Conservation (phyloP, 2,329 filamentous ascomycete species). For the Pezicula radicicola region DNA sequence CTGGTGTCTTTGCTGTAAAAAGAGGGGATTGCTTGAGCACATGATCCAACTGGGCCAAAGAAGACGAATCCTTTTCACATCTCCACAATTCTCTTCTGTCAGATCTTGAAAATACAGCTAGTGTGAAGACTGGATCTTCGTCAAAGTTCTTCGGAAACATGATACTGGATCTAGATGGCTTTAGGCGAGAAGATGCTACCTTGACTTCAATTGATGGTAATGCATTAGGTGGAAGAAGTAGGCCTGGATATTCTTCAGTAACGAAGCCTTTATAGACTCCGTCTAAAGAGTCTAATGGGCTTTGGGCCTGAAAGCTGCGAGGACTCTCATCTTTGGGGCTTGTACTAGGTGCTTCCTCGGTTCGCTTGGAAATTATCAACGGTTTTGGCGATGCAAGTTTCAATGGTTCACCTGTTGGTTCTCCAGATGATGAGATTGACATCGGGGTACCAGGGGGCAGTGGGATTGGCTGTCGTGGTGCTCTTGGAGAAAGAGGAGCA, state of each 20-base stretch:
- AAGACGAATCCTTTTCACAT: constrained; percentile 85
- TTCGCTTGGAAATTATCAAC: constrained; percentile 35
- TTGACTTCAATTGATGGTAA: constrained; percentile 80
- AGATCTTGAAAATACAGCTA: constrained; percentile 78
- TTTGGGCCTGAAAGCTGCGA: constrained; percentile 19
- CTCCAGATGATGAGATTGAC: constrained; percentile 49
- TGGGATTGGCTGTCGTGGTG: constrained; percentile 70
- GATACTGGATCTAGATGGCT: constrained; percentile 83
- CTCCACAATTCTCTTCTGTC: constrained; percentile 83
- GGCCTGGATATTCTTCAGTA: constrained; percentile 81
- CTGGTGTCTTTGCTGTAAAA: constrained; percentile 76
- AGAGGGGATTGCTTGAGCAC: constrained; percentile 71
- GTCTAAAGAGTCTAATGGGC: constrained; percentile 34
- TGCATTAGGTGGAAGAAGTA: constrained; percentile 84
- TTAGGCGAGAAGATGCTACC: constrained; percentile 92
- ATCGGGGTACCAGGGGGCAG: constrained; percentile 68
- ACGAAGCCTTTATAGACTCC: constrained; percentile 74
- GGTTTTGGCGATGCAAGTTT: constrained; percentile 38
- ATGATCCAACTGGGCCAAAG: constrained; percentile 78
- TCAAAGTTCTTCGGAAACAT: constrained; percentile 77
- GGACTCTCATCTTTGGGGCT: constrained; percentile 16
- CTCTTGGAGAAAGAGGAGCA: constrained; percentile 66
- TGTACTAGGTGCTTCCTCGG: constrained; percentile 18
- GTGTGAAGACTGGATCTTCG: constrained; percentile 90
- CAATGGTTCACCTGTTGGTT: constrained; percentile 27